A percentile compares a stretch with the other conserved stretches of the same genome.
Conservation (phyloP, 768 basidiomycete species). For the Tricholomella constricta region DNA sequence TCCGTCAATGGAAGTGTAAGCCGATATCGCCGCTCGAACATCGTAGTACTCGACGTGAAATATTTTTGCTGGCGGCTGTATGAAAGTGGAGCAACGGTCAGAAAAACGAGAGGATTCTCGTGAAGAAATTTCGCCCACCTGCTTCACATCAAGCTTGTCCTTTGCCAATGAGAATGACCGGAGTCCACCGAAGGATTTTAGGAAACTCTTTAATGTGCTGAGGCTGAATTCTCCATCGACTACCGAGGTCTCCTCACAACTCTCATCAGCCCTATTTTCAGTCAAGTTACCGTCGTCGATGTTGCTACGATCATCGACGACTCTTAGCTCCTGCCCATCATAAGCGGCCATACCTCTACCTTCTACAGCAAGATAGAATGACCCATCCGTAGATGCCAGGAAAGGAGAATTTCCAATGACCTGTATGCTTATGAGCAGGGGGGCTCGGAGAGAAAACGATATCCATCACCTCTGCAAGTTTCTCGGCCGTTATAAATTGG, state of each 20-base stretch:
- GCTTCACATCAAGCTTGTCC: conserved; percentile 17
- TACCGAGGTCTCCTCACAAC: not conserved
- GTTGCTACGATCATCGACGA: conserved; percentile 8
- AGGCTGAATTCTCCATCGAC: conserved; percentile 22
- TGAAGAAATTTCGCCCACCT: conserved; percentile 21
- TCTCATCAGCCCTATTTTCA: not conserved
- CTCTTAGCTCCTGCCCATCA: conserved; percentile 8
- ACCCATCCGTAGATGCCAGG: conserved; percentile 52
- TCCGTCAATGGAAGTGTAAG: conserved; percentile 51
- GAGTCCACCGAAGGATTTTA: conserved; percentile 39
- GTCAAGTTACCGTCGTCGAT: conserved; percentile 3
- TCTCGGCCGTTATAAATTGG: conserved; percentile 46
- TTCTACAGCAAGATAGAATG: conserved; percentile 51
- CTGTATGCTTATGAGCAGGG: conserved; percentile 32
- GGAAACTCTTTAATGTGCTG: conserved; percentile 29
- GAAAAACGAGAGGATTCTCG: not conserved
- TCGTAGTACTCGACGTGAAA: conserved; percentile 74
- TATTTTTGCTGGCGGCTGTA: conserved; percentile 27
- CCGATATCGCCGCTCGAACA: conserved; percentile 54
- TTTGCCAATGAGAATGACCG: conserved; percentile 27
- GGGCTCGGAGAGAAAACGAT: conserved; percentile 10
- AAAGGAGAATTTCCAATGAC: conserved; percentile 55
- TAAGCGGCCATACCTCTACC: conserved; percentile 20
- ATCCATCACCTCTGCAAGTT: conserved; percentile 42
- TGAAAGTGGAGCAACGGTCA: not conserved